These are phyloP conservation scores for Neofusicoccum umdonicola DNA, from an alignment of 2,329 filamentous ascomycete species.

Conservation along the genomic window DNA sequence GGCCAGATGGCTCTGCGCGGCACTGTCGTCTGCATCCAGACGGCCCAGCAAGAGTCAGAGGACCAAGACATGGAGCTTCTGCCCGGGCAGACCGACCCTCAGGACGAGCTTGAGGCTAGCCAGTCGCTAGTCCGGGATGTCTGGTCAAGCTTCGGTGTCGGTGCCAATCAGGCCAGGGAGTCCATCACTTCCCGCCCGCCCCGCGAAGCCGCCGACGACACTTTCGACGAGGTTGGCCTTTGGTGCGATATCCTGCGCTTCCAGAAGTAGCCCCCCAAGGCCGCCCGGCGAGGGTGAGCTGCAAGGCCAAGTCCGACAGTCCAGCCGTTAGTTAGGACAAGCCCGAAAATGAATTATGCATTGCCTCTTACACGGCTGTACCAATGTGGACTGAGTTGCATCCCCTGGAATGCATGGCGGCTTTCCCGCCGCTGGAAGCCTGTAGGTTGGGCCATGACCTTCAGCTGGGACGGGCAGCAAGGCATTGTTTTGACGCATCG, in stretches of 20 bases:
- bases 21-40: conserved; percentile 19
- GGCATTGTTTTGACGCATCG: neutral
- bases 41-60: neutral
- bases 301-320: neutral
- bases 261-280: neutral
- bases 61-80: neutral
- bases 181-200: conserved; percentile 1
- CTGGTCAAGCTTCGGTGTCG: conserved; percentile 18
- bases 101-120: conserved; percentile 13
- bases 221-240: conserved; percentile 18
- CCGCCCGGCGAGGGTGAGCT: neutral
- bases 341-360: conserved; percentile 3
- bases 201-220: conserved; percentile 3
- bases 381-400: neutral
- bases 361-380: neutral
- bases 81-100: neutral
- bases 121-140: conserved; percentile 16
- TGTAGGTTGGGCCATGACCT: neutral
- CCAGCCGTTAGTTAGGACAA: neutral
- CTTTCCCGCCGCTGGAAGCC: neutral
- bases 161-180: conserved; percentile 12
- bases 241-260: conserved; percentile 21
- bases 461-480: neutral
- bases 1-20: conserved; percentile 13
- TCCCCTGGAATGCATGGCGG: conserved; percentile 6